Evolutionary conservation across 177 flowering plant genomes (phyloP).

Genomic region (Telopea speciosissima): DNA sequence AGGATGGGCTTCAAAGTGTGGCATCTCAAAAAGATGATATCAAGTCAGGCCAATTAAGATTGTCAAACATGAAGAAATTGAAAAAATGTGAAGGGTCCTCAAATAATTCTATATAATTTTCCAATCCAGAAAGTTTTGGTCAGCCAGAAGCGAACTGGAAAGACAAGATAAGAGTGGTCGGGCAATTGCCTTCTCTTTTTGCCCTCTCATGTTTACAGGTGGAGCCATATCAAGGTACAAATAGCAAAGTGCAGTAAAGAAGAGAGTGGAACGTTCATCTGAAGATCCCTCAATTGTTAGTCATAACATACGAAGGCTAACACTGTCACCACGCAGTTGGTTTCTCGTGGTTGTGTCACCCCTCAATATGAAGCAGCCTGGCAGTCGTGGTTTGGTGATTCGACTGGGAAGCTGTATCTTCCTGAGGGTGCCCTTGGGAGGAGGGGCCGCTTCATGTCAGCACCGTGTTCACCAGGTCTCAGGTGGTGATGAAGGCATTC

Average conservation of each 20-base stretch:
- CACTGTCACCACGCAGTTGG: constrained; percentile 78
- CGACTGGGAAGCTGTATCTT: constrained; percentile 24
- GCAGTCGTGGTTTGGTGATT: constrained; percentile 24
- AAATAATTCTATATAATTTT: not conserved
- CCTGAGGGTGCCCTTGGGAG: constrained; percentile 22
- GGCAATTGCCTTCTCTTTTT: no score
- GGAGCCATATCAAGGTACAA: constrained; percentile 95
- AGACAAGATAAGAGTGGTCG: no score
- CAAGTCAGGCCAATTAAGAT: not conserved
- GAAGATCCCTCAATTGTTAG: constrained; percentile 70
- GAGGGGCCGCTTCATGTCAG: not conserved
- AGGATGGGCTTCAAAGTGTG: not conserved
- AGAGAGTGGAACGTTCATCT: constrained; percentile 75
- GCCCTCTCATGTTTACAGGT: constrained; percentile 22
- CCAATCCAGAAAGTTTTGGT: no score
- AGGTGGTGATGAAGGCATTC: constrained; percentile 9
- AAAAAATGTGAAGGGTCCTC: not conserved
- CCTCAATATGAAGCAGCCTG: constrained; percentile 28
- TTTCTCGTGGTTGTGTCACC: constrained; percentile 39
- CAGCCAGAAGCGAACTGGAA: no score
- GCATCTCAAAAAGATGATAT: not conserved
- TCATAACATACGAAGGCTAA: constrained; percentile 93
- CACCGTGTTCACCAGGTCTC: constrained; percentile 15
- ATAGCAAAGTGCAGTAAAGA: constrained; percentile 84
- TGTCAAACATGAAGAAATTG: not conserved